Conservation (phyloP, 1,139 yeast genomes). For the Kluyveromyces marxianus region DNA sequence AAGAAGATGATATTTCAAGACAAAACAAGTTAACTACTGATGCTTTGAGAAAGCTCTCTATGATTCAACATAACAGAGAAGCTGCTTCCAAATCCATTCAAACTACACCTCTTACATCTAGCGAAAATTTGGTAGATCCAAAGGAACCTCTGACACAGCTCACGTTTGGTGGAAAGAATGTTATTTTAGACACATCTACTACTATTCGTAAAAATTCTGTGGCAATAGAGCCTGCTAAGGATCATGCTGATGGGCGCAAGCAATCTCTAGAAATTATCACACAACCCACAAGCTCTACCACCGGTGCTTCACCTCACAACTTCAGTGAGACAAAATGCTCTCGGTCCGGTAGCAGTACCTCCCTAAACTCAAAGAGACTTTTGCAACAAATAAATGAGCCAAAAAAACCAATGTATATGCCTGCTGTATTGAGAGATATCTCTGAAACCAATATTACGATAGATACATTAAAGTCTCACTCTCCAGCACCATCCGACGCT, state of each 20-base stretch:
- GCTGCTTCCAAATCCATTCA: constrained; percentile 1
- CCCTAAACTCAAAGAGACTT: constrained; percentile 10
- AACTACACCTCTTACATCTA: constrained; percentile 4
- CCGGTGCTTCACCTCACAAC: neutral
- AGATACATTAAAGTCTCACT: constrained; percentile 25
- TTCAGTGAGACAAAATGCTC: neutral
- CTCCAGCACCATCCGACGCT: constrained; percentile 7
- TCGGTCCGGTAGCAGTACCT: neutral
- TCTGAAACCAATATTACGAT: constrained; percentile 36
- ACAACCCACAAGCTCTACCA: constrained; percentile 7
- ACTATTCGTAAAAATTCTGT: constrained; percentile 7
- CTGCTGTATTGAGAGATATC: constrained; percentile 71
- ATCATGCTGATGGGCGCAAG: neutral
- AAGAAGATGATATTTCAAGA: constrained; percentile 30
- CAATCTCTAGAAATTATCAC: constrained; percentile 14
- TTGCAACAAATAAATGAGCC: constrained; percentile 59
- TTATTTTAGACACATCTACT: constrained; percentile 13
- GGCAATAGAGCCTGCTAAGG: neutral
- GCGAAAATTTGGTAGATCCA: constrained; percentile 9
- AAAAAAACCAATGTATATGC: constrained; percentile 78
- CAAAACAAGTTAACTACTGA: constrained; percentile 34
- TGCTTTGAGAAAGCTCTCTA: constrained; percentile 32
- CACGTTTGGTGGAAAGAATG: constrained; percentile 17
- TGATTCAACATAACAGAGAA: constrained; percentile 17
- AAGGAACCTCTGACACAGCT: constrained; percentile 12